Evolutionary conservation across 2,329 filamentous ascomycete species (phyloP).

Genomic region (Colletotrichum sidae): DNA sequence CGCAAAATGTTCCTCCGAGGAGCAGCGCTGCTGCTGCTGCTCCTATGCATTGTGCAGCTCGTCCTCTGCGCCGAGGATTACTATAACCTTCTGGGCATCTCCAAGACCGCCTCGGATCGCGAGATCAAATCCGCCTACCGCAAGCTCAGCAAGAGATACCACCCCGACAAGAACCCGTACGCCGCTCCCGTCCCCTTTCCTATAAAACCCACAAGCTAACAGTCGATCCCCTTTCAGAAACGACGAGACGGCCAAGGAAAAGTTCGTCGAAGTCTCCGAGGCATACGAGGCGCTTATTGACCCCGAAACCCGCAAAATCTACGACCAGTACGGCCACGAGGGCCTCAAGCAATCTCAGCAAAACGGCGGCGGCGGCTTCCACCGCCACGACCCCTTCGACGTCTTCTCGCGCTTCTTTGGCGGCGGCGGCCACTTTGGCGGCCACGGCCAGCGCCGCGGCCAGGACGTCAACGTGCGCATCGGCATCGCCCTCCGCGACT

Average conservation of each 20-base stretch:
- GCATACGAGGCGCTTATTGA: conserved; percentile 94
- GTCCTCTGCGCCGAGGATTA: conserved; percentile 76
- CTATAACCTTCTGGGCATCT: conserved; percentile 86
- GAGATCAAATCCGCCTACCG: conserved; percentile 96
- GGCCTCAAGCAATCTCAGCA: conserved; percentile 85
- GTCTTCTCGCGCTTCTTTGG: conserved; percentile 98
- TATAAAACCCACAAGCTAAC: not conserved
- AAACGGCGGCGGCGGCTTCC: conserved; percentile 66
- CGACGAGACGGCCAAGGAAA: conserved; percentile 83
- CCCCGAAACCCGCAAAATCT: conserved; percentile 83
- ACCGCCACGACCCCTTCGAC: conserved; percentile 89
- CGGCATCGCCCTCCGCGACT: conserved; percentile 83
- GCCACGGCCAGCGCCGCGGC: conserved; percentile 81
- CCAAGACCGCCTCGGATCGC: conserved; percentile 82
- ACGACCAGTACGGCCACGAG: conserved; percentile 94
- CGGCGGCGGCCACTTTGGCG: conserved; percentile 84
- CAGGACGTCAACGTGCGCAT: conserved; percentile 91
- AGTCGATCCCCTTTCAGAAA: conserved; percentile 61
- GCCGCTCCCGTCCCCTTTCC: conserved; percentile 46
- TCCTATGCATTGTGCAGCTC: conserved; percentile 66
- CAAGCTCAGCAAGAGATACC: conserved; percentile 91
- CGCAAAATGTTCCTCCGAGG: conserved; percentile 64
- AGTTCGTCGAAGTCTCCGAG: conserved; percentile 93
- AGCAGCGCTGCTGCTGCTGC: conserved; percentile 60
- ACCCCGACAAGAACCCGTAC: conserved; percentile 98